Evolutionary conservation across 805 yeast species (phyloP).

Genomic region (Saccharomycopsis sp.): DNA sequence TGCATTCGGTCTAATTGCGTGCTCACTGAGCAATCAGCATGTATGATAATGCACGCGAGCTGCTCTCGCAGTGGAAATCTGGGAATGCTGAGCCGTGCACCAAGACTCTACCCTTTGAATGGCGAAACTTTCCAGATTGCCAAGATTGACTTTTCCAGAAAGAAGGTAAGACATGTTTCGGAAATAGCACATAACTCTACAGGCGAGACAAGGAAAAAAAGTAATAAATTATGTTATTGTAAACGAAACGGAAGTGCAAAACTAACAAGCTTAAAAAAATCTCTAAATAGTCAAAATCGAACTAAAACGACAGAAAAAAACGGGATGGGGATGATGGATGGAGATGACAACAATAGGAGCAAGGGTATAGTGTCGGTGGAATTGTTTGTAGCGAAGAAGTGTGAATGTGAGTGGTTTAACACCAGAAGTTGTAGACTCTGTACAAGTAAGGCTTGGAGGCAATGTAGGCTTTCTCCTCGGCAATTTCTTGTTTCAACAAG

Average conservation of each 20-base stretch:
- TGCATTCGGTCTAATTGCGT: background rate
- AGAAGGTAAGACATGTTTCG: background rate
- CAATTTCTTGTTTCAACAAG: constrained; percentile 42
- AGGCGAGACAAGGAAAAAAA: background rate
- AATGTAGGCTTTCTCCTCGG: constrained; percentile 41
- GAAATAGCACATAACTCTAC: too few relatives aligned
- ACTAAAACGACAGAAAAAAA: background rate
- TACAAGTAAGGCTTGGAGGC: constrained; percentile 41
- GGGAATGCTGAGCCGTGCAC: background rate
- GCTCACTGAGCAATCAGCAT: background rate
- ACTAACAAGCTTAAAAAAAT: background rate
- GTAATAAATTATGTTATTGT: background rate
- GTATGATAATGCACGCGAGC: background rate
- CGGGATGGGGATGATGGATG: background rate
- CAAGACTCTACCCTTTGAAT: background rate
- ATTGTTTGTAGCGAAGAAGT: background rate
- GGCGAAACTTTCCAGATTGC: background rate
- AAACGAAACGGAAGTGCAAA: background rate
- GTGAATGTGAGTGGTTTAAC: constrained; percentile 28
- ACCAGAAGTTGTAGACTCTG: constrained; percentile 40
- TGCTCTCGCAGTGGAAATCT: background rate
- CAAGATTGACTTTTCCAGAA: background rate
- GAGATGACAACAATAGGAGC: background rate
- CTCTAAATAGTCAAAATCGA: background rate
- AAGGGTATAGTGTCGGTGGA: background rate